phyloP scores from a whole-genome alignment of 306 rosid species.

The Acacia crassicarpa region DNA sequence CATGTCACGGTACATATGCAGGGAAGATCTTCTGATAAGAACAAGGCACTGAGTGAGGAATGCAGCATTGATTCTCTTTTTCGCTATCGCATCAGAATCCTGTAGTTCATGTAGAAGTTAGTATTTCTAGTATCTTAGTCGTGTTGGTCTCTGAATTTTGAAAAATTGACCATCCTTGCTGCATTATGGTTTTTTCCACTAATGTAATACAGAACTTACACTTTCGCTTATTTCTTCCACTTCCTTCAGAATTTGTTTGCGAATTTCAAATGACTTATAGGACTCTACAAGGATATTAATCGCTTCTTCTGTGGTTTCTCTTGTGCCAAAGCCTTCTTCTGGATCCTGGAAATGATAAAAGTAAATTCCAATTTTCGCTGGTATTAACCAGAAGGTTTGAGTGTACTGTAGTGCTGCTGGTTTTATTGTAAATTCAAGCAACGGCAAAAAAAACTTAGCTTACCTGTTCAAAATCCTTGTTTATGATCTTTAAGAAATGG shows the following conservation, averaged over 20 bases:
- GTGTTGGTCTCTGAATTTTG: too few relatives aligned
- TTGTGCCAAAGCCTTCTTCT: constrained; percentile 26
- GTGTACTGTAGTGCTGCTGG: neutral
- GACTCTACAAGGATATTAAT: constrained; percentile 32
- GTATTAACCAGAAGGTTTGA: neutral
- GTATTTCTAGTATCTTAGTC: too few relatives aligned
- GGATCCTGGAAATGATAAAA: constrained; percentile 14
- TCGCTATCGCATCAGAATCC: constrained; percentile 21
- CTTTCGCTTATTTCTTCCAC: constrained; percentile 23
- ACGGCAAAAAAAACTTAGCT: neutral
- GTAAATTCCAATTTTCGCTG: neutral
- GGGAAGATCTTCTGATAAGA: constrained; percentile 52
- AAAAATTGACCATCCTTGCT: too few relatives aligned
- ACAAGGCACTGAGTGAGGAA: constrained; percentile 44
- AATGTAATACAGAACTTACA: neutral
- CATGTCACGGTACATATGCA: constrained; percentile 50
- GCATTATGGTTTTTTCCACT: too few relatives aligned
- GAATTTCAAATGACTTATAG: constrained; percentile 27
- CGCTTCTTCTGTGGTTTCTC: constrained; percentile 33
- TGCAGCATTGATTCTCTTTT: constrained; percentile 34
- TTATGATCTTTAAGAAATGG: constrained; percentile 53
- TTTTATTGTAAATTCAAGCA: neutral
- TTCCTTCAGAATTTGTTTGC: constrained; percentile 27
- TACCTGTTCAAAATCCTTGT: constrained; percentile 58
- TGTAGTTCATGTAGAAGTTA: neutral